A percentile compares a stretch with the other conserved stretches of the same genome.
Evolutionary conservation across 2,329 filamentous ascomycete genomes (phyloP).

Genomic region (Sporothrix euskadiensis): DNA sequence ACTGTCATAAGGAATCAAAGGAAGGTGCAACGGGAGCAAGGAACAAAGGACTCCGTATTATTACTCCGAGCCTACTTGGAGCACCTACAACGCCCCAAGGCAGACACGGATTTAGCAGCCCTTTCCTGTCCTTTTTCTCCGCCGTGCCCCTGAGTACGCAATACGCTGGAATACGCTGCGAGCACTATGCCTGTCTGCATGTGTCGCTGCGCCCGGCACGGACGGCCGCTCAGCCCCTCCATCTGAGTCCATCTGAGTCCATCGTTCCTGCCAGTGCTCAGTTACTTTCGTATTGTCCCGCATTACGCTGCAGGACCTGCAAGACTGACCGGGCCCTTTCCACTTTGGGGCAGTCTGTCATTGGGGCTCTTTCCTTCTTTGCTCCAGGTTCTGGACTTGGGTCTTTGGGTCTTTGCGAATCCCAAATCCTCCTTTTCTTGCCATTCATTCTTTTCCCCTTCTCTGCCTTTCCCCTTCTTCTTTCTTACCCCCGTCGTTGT

Average conservation of each 20-base stretch:
- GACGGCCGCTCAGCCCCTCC: conserved; percentile 17
- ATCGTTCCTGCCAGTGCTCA: neutral
- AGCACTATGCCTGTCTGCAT: neutral
- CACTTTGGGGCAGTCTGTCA: neutral
- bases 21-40: neutral
- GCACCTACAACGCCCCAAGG: neutral
- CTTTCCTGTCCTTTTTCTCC: neutral
- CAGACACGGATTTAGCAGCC: conserved; percentile 15
- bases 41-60: neutral
- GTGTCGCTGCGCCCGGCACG: conserved; percentile 3
- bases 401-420: neutral
- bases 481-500: neutral
- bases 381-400: neutral
- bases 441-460: conserved; percentile 10
- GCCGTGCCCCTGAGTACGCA: neutral
- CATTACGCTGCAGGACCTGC: neutral
- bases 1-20: neutral
- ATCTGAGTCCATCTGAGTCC: neutral
- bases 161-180: neutral
- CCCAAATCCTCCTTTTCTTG: neutral
- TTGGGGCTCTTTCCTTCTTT: neutral
- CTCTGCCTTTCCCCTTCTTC: neutral
- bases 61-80: neutral
- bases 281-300: too few relatives aligned
- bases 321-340: conserved; percentile 3